Evolutionary conservation across 805 yeast species (phyloP).

Genomic region (Zygosaccharomyces kombuchaensis): DNA sequence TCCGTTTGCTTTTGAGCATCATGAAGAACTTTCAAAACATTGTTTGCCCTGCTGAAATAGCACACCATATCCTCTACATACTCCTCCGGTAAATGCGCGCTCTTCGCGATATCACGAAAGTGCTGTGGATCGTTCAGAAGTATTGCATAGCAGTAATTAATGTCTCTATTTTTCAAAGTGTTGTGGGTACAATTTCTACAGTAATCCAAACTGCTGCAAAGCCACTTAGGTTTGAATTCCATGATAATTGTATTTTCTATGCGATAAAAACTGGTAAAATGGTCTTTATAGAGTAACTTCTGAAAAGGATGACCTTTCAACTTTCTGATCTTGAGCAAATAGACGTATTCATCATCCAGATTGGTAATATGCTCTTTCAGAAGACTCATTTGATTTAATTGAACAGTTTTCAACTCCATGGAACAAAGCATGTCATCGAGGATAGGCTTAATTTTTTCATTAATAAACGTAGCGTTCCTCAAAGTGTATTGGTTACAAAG

Average conservation of each 20-base stretch:
- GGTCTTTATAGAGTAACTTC: slow-evolving; percentile 17
- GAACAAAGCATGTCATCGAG: slow-evolving; percentile 14
- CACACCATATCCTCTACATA: slow-evolving; percentile 14
- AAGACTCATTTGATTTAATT: slow-evolving; percentile 2
- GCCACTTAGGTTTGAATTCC: slow-evolving; percentile 36
- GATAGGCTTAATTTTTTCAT: slow-evolving; percentile 9
- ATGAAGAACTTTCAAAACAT: slow-evolving; percentile 22
- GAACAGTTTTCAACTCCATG: slow-evolving; percentile 14
- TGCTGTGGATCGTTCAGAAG: slow-evolving; percentile 13
- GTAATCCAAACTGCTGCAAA: slow-evolving; percentile 15
- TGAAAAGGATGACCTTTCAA: slow-evolving; percentile 10
- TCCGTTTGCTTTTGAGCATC: slow-evolving; percentile 21
- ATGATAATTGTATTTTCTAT: slow-evolving; percentile 10
- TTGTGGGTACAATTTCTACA: slow-evolving; percentile 34
- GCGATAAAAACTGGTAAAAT: slow-evolving; percentile 22
- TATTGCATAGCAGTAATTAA: slow-evolving; percentile 24
- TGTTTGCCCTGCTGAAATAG: slow-evolving; percentile 22
- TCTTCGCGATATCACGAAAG: slow-evolving; percentile 11
- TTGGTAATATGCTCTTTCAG: slow-evolving; percentile 3
- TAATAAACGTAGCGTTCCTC: slow-evolving; percentile 20
- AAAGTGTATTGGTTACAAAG: slow-evolving; percentile 23
- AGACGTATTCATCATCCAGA: slow-evolving; percentile 13
- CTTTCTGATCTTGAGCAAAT: slow-evolving; percentile 20
- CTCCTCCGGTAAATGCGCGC: slow-evolving; percentile 11
- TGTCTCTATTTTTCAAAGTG: slow-evolving; percentile 17